phyloP scores from a whole-genome alignment of 2,329 filamentous ascomycete genomes.

The Rhynchosporium graminicola region DNA sequence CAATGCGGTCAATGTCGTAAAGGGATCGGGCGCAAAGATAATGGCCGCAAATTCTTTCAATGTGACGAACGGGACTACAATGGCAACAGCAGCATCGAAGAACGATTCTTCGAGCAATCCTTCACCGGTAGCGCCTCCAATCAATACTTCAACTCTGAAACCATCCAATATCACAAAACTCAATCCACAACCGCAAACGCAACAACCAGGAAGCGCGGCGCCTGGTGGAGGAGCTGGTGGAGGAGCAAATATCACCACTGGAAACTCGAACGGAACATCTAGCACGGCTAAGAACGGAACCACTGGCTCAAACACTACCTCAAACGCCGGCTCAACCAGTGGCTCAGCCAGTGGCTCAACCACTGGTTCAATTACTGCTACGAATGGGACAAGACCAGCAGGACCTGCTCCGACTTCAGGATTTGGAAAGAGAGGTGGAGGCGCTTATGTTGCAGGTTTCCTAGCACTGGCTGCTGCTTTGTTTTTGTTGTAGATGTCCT shows the following conservation, averaged over 20 bases:
- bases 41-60: conserved; percentile 34
- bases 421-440: background rate
- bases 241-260: background rate
- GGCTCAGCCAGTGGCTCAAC: no score
- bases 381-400: background rate
- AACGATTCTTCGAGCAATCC: conserved; percentile 3
- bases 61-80: conserved; percentile 29
- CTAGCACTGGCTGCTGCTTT: conserved; percentile 16
- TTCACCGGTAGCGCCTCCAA: background rate
- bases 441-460: conserved; percentile 8
- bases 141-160: background rate
- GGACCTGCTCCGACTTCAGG: background rate
- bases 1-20: conserved; percentile 27
- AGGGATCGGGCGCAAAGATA: conserved; percentile 23
- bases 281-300: background rate
- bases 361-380: background rate
- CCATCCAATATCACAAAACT: conserved; percentile 9
- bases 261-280: background rate
- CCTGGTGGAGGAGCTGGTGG: background rate
- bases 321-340: no score
- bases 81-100: conserved; percentile 13
- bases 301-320: background rate
- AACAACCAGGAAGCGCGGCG: background rate
- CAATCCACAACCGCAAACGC: background rate
- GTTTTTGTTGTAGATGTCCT: conserved; percentile 15